phyloP scores from a whole-genome alignment of 495 filamentous ascomycete species.

The Penicillium dipodomyicola region DNA sequence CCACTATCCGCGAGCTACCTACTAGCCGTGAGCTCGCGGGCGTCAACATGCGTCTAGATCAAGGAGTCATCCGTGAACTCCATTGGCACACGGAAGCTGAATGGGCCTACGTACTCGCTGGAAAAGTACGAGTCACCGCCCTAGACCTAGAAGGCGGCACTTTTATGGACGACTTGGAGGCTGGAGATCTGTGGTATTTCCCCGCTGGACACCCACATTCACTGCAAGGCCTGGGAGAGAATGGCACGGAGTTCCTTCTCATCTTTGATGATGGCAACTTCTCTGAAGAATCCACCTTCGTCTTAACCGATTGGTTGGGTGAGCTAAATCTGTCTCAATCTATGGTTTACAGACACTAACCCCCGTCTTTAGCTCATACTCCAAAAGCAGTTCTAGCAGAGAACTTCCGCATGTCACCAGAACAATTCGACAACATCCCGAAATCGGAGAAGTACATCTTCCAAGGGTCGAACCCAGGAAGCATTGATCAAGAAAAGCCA shows the following conservation, averaged over 20 bases:
- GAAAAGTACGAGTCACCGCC: constrained; percentile 48
- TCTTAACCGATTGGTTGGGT: constrained; percentile 67
- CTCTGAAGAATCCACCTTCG: constrained; percentile 68
- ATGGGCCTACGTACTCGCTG: constrained; percentile 65
- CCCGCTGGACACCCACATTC: constrained; percentile 69
- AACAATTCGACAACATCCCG: constrained; percentile 59
- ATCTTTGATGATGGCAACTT: constrained; percentile 69
- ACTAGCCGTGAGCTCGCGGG: constrained; percentile 60
- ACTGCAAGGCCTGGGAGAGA: constrained; percentile 61
- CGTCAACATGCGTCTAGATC: constrained; percentile 66
- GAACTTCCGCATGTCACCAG: constrained; percentile 61
- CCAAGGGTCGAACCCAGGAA: constrained; percentile 54
- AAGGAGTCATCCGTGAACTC: constrained; percentile 67
- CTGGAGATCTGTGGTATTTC: constrained; percentile 74
- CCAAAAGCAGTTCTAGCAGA: constrained; percentile 61
- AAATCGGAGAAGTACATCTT: constrained; percentile 67
- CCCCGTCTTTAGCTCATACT: constrained; percentile 48
- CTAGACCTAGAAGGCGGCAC: constrained; percentile 66
- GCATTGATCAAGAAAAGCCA: constrained; percentile 46
- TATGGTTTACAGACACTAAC: constrained; percentile 6
- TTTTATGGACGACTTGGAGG: constrained; percentile 67
- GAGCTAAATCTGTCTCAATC: constrained; percentile 5
- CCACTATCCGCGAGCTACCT: constrained; percentile 58
- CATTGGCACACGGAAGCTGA: constrained; percentile 75
- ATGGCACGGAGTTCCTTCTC: constrained; percentile 69